phyloP scores from a whole-genome alignment of 768 basidiomycete genomes.

The Pleurotus sapidus region DNA sequence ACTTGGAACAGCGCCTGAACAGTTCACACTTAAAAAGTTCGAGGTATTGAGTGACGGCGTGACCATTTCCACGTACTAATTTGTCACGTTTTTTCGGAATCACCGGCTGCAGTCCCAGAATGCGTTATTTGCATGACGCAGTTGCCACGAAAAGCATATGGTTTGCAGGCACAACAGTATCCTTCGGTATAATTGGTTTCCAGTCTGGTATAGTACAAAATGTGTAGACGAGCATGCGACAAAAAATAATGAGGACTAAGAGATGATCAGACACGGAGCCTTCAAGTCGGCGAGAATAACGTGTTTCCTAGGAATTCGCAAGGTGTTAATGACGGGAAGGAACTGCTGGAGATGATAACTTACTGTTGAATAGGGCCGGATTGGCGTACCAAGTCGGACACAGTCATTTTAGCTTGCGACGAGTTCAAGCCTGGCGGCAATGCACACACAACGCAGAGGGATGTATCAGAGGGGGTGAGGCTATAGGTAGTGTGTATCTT shows the following conservation, averaged over 20 bases:
- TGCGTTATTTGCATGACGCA: neutral
- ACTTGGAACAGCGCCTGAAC: neutral
- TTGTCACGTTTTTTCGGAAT: no score
- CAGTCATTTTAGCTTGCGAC: slow-evolving; percentile 37
- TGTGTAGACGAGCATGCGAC: slow-evolving; percentile 2
- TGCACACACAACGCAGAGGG: slow-evolving; percentile 57
- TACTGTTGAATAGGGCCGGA: slow-evolving; percentile 41
- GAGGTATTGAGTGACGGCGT: neutral
- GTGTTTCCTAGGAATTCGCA: slow-evolving; percentile 32
- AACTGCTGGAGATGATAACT: neutral
- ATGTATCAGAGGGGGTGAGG: slow-evolving; percentile 57
- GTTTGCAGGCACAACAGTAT: neutral
- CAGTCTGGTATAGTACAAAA: neutral
- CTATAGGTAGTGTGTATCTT: slow-evolving; percentile 65
- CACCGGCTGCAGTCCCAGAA: no score
- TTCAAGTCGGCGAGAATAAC: slow-evolving; percentile 49
- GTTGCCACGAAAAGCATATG: neutral
- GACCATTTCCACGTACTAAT: neutral
- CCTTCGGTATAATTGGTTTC: neutral
- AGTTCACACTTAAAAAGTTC: slow-evolving; percentile 5
- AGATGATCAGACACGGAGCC: slow-evolving; percentile 55
- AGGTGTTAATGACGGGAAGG: neutral
- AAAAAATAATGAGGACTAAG: slow-evolving; percentile 27
- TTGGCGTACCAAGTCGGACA: slow-evolving; percentile 43
- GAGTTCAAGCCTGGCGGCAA: slow-evolving; percentile 41